Percentiles rank a stretch among this genome's conserved stretches.
Evolutionary conservation across 2,329 filamentous ascomycete genomes (phyloP).

Genomic region (Cephalotrichum gorgonifer): DNA sequence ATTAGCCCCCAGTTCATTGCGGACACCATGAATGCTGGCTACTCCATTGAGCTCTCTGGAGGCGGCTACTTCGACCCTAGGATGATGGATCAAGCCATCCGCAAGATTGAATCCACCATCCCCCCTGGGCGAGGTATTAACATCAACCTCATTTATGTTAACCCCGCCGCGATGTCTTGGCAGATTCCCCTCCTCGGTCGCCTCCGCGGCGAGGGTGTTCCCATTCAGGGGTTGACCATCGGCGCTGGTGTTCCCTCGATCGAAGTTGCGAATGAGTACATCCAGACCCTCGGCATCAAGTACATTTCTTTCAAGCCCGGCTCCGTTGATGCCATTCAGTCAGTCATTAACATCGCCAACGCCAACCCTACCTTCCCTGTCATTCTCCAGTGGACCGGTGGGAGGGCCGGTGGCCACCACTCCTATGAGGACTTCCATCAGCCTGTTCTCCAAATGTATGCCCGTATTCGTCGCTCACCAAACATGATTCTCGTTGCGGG

Average conservation of each 20-base stretch:
- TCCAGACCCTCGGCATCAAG: constrained; percentile 83
- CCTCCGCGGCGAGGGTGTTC: constrained; percentile 73
- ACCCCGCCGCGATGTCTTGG: constrained; percentile 82
- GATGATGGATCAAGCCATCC: constrained; percentile 71
- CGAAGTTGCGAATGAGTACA: constrained; percentile 88
- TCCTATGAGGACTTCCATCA: constrained; percentile 94
- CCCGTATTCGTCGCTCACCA: constrained; percentile 70
- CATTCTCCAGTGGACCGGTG: constrained; percentile 89
- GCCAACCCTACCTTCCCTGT: constrained; percentile 92
- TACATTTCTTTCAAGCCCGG: constrained; percentile 94
- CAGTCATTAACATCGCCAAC: constrained; percentile 85
- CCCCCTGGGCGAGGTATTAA: constrained; percentile 80
- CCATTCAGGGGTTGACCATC: constrained; percentile 86
- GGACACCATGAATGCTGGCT: constrained; percentile 90
- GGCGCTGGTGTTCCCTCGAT: constrained; percentile 90
- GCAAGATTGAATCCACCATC: constrained; percentile 75
- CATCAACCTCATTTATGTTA: constrained; percentile 85
- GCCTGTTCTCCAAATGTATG: constrained; percentile 84
- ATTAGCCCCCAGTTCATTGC: constrained; percentile 88
- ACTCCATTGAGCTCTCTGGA: constrained; percentile 82
- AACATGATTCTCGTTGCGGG: constrained; percentile 87
- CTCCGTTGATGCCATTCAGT: constrained; percentile 77
- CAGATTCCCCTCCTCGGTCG: constrained; percentile 78
- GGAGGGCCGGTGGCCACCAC: constrained; percentile 87
- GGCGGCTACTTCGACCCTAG: constrained; percentile 82